Base-by-base conservation (phyloP, 108 stramenopile species). In the Skeletonema potamos region DNA sequence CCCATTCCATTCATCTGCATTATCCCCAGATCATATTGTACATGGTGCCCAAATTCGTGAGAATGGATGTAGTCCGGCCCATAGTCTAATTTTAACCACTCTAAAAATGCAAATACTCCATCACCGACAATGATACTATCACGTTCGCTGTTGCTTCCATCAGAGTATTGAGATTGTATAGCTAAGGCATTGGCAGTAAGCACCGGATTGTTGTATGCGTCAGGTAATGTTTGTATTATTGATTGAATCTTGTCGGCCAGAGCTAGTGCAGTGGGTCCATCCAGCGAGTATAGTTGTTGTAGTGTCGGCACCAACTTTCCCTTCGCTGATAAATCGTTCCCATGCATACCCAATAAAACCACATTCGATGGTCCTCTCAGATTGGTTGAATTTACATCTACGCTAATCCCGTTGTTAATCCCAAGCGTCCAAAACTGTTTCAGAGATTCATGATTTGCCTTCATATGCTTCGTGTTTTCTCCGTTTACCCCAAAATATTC, bases 401-500 rank as follows among this genome's bases (percentile, higher is more conserved):
- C 17, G n/a, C 18, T 6, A 11, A 18, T 46, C 17, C 44, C 18
- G 13, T 46, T 46, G 3, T 20, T 18, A 46, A 2, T 20, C 44
- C 10, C 36, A 13, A 37, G 36, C 12, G 36, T 12, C 79, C 79
- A 81, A 57, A 73, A 81, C 2, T 12, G 11, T 32, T 8, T 55
- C 56, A 81, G 10, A 6, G 36, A 39, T 4, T 62, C 51, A 20
- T 72, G 70, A 68, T 74, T 72, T 34, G 18, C 58, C 61, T 75
- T 56, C 79, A 81, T 75, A 15, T 74, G 64, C 5, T 56, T 57
- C 15, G 79, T 75, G 11, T 62, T n/a, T 54, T 81, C 74, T 6
- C 79, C 79, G 13, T 66, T 64, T 15, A 33, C 37, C 0, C 74
- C 68, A 54, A 81, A 81, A 28, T 81, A 81, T 33, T 81, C 79